A percentile compares a stretch with the other conserved stretches of the same genome.
These are phyloP conservation scores for Penicillium diatomitis DNA, from an alignment of 495 filamentous ascomycete species.

Conservation along the genomic window DNA sequence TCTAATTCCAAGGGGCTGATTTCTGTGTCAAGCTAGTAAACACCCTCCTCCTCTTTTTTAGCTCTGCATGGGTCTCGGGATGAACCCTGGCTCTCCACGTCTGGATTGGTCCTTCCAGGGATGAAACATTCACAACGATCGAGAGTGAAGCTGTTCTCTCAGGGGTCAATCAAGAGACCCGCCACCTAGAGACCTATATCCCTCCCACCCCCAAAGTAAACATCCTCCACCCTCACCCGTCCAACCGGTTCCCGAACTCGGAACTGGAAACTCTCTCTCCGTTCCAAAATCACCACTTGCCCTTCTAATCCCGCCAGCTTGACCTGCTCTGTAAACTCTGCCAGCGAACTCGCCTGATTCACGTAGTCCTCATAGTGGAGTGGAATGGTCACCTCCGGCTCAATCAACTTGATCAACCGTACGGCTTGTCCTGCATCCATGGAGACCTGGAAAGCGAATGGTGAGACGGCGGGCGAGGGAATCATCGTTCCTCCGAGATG, in stretches of 20 bases:
- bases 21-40: no score
- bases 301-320: slow-evolving; percentile 39
- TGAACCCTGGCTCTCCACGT: no score
- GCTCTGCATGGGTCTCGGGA: no score
- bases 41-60: no score
- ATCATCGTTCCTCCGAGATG: slow-evolving; percentile 61
- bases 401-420: slow-evolving; percentile 48
- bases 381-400: slow-evolving; percentile 58
- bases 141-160: no score
- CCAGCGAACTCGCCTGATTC: slow-evolving; percentile 48
- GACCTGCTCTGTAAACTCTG: slow-evolving; percentile 52
- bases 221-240: background rate
- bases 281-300: slow-evolving; percentile 53
- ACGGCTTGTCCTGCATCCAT: slow-evolving; percentile 63
- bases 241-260: slow-evolving; percentile 22
- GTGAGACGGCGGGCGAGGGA: slow-evolving; percentile 43
- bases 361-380: slow-evolving; percentile 64
- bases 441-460: slow-evolving; percentile 53
- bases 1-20: no score
- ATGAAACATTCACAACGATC: no score
- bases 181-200: no score
- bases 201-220: background rate
- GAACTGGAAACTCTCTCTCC: slow-evolving; percentile 51
- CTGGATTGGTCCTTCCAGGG: no score
- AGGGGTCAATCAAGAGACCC: no score